Percentiles rank a stretch among this genome's conserved stretches.
Conservation (phyloP, 108 stramenopile genomes). For the Asterionellopsis glacialis region DNA sequence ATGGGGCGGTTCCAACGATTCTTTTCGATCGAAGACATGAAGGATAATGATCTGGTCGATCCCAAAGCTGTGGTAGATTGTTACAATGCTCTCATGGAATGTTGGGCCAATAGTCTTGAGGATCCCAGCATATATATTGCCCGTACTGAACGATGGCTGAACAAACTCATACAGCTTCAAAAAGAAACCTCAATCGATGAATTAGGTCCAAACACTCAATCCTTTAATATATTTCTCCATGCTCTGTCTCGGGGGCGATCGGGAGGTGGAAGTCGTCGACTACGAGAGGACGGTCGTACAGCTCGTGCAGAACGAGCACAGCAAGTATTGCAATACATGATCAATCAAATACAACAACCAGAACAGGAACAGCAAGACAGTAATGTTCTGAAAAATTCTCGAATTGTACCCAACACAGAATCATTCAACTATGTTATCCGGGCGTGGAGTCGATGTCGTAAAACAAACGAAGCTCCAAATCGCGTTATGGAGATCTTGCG, state of each 20-base stretch:
- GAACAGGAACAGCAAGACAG: neutral
- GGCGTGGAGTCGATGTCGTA: conserved; percentile 68
- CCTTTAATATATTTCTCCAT: conserved; percentile 69
- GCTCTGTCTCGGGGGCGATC: conserved; percentile 58
- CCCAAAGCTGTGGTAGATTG: conserved; percentile 43
- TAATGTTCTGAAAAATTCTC: neutral
- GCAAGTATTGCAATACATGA: conserved; percentile 33
- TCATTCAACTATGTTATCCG: conserved; percentile 73
- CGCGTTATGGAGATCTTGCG: conserved; percentile 44
- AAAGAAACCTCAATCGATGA: conserved; percentile 6
- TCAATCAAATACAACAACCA: neutral
- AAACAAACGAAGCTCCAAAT: conserved; percentile 6
- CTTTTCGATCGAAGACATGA: conserved; percentile 16
- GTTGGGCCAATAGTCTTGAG: conserved; percentile 55
- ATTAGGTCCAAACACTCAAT: conserved; percentile 43
- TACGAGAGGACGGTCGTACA: conserved; percentile 10
- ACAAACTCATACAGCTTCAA: conserved; percentile 17
- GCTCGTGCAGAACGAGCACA: conserved; percentile 45
- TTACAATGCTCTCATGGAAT: conserved; percentile 71
- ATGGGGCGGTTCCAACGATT: conserved; percentile 28
- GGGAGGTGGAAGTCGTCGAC: conserved; percentile 6
- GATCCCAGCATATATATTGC: conserved; percentile 37
- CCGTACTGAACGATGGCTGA: conserved; percentile 73
- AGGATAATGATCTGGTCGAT: conserved; percentile 9
- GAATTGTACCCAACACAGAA: conserved; percentile 50